Evolutionary conservation across 108 stramenopile genomes (phyloP).

Genomic region (Nannochloropsis gaditana): DNA sequence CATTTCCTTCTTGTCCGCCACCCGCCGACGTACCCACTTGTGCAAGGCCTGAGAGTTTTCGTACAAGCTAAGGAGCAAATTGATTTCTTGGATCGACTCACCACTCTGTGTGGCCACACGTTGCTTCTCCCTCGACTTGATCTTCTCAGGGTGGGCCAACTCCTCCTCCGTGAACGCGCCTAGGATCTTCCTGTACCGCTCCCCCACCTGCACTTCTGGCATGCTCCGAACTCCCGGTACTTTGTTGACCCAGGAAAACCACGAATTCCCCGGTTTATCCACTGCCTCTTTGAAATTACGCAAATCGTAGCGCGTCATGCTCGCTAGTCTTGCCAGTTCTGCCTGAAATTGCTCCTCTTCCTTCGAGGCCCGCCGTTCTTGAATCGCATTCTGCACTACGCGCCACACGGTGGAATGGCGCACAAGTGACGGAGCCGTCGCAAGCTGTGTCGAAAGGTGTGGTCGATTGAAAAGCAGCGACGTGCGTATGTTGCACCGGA

Average conservation of each 20-base stretch:
- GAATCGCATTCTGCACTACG: not conserved
- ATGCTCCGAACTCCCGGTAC: not conserved
- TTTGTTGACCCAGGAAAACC: slow-evolving; percentile 1
- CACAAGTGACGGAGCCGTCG: not conserved
- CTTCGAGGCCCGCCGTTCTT: slow-evolving; percentile 10
- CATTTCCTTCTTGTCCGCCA: slow-evolving; percentile 6
- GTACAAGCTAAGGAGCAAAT: not conserved
- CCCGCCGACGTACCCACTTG: not conserved
- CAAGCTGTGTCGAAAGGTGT: too few species aligned
- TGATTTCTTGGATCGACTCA: not conserved
- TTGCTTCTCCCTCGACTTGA: not conserved
- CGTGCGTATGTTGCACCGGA: too few species aligned
- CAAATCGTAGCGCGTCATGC: not conserved
- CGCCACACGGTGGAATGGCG: not conserved
- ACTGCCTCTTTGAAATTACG: not conserved
- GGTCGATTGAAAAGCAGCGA: too few species aligned
- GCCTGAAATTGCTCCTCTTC: slow-evolving; percentile 17
- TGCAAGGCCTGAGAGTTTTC: not conserved
- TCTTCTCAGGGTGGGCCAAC: not conserved
- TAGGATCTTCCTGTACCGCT: slow-evolving; percentile 4
- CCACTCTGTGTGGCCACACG: slow-evolving; percentile 19
- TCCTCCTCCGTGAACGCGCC: slow-evolving; percentile 1
- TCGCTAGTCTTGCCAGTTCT: not conserved
- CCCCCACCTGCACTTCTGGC: not conserved
- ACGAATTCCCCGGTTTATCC: slow-evolving; percentile 2